Conservation (phyloP, 306 rosid genomes). For the Gastrolobium bilobum region DNA sequence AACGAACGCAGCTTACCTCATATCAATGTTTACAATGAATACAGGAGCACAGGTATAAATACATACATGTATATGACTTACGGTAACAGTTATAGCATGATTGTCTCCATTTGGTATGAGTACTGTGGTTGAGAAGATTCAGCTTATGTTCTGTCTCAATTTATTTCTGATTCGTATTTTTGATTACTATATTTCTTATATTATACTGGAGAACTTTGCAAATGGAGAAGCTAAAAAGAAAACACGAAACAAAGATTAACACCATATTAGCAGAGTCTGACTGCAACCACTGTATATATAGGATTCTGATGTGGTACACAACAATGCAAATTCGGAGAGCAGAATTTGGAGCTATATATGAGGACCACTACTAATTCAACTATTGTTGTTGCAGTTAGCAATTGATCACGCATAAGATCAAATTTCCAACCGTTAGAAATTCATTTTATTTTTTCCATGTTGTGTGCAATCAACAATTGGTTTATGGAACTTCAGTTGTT, state of each 20-base stretch:
- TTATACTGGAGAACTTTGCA: conserved; percentile 79
- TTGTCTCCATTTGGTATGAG: background rate
- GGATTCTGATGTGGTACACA: conserved; percentile 56
- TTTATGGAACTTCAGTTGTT: background rate
- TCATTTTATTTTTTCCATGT: background rate
- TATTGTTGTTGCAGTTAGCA: background rate
- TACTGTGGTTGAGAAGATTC: background rate
- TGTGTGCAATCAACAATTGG: conserved; percentile 37
- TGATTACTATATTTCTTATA: conserved; percentile 31
- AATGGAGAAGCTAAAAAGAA: conserved; percentile 84
- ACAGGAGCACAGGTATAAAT: background rate
- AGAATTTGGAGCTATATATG: conserved; percentile 93
- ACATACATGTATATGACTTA: background rate
- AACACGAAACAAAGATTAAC: conserved; percentile 86
- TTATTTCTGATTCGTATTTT: conserved; percentile 9
- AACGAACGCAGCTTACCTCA: too few relatives aligned
- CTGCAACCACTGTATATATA: conserved; percentile 71
- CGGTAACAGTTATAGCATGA: background rate
- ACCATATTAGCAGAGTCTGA: conserved; percentile 90
- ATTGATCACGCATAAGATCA: conserved; percentile 19
- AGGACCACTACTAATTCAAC: conserved; percentile 68
- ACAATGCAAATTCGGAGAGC: conserved; percentile 74
- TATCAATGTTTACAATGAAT: too few relatives aligned
- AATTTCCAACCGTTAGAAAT: background rate
- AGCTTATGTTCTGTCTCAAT: background rate